These are phyloP conservation scores for Auricularia sp. DNA, from an alignment of 768 basidiomycete species.

Conservation along the genomic window DNA sequence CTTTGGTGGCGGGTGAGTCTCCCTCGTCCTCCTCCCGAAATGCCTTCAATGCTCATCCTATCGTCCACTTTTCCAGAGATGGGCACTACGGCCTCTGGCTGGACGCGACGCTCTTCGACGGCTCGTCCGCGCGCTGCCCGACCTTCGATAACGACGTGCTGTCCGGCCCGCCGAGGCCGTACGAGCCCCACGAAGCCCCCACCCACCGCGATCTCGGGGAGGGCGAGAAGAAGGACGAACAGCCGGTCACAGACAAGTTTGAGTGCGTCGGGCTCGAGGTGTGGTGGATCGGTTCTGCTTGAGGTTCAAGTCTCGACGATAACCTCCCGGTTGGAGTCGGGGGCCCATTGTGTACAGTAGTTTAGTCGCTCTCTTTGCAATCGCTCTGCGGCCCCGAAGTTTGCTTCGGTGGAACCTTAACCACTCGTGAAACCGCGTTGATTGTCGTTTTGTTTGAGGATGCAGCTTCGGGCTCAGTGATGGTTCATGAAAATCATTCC, in stretches of 20 bases:
- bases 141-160: slow-evolving; percentile 84
- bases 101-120: slow-evolving; percentile 69
- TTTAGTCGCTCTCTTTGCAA: no score
- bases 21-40: slow-evolving; percentile 34
- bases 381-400: no score
- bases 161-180: slow-evolving; percentile 31
- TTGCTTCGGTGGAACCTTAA: no score
- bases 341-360: no score
- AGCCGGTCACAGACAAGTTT: slow-evolving; percentile 49
- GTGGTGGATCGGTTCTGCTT: slow-evolving; percentile 55
- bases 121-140: slow-evolving; percentile 74
- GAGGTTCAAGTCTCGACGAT: no score
- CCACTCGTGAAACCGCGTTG: no score
- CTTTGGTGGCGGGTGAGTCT: slow-evolving; percentile 65
- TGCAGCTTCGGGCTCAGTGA: no score
- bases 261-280: slow-evolving; percentile 90
- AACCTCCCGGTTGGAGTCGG: no score
- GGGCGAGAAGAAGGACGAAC: slow-evolving; percentile 26
- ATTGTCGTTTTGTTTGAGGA: no score
- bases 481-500: no score
- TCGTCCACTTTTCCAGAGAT: slow-evolving; percentile 38
- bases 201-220: background rate
- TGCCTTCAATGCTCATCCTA: background rate
- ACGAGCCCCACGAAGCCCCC: background rate
- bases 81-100: slow-evolving; percentile 86